Evolutionary conservation across 2,329 filamentous ascomycete genomes (phyloP), one percentile per base, ranked within the genome.

Genomic region (Alternaria brassicicola): DNA sequence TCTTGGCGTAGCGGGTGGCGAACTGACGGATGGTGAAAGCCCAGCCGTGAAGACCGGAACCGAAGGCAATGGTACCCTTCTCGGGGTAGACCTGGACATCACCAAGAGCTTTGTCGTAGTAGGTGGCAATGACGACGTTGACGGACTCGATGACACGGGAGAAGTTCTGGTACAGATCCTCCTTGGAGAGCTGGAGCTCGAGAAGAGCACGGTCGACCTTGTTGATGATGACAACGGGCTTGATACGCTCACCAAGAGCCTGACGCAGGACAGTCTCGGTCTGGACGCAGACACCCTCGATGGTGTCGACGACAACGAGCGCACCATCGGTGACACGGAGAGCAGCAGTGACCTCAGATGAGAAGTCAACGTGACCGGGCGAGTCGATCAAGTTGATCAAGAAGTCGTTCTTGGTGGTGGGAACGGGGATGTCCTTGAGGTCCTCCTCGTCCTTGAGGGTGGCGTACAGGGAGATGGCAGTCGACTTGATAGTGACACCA

Each of bases 321-420:
- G 95, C 95, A 92, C 95, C 95, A 78, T 99, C 95, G 75, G 95
- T 99, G 84, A 99, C 95, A 92, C 95, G 95, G 78, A 99, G 94
- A 80, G 95, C 95, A 80, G 95, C 95, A 79, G 95, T 99, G 80
- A 99, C 95, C 82, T 99, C 95, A 70, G 95, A 99, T 39, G 95
- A 99, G 90, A 99, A 99, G 85, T 99, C 95, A 85, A 99, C 95
- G 94, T 99, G 95, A 88, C 95, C 95, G 66, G 95, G 95, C 61
- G 95, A 99, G 84, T 99, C 95, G 82, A 99, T 99, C 84, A 99
- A 88, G 90, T 99, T 99, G 89, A 99, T 96, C 86, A 99, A 87
- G 90, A 99, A 99, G 81, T 97, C 92, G 81, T 89, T 90, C 82
- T 95, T 95, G 66, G 93, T 87, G 72, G 92, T 91, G 84, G 92